Percentiles rank a stretch among this genome's conserved stretches.
Conservation (phyloP, 176 grass and related monocot genomes). For the Ensete glaucum region DNA sequence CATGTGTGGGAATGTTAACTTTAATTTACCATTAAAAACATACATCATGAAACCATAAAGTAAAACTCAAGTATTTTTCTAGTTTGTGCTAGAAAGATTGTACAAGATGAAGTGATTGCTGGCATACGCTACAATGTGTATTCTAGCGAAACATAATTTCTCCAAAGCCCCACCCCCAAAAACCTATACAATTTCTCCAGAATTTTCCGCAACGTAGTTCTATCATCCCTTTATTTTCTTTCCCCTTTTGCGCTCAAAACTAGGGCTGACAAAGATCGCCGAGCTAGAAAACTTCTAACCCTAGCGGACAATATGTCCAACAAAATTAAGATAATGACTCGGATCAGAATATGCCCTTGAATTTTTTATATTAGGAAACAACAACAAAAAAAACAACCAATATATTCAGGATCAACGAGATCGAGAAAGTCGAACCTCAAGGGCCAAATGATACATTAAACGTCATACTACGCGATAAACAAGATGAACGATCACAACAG, state of each 20-base stretch:
- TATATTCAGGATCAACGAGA: background rate
- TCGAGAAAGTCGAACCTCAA: background rate
- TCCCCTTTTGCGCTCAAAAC: too few species aligned
- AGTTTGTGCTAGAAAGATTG: too few species aligned
- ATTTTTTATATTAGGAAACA: background rate
- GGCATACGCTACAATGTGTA: too few species aligned
- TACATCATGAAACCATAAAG: too few species aligned
- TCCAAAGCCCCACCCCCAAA: too few species aligned
- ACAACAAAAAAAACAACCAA: background rate
- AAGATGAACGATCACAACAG: background rate
- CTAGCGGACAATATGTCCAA: background rate
- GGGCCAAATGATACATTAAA: background rate
- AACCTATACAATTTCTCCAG: too few species aligned
- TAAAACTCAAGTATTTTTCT: too few species aligned
- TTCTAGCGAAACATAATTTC: too few species aligned
- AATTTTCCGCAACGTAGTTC: too few species aligned
- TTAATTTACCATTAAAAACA: too few species aligned
- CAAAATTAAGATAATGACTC: background rate
- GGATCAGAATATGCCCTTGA: background rate
- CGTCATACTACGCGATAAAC: background rate
- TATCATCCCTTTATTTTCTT: too few species aligned
- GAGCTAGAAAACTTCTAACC: background rate
- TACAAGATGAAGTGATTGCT: too few species aligned
- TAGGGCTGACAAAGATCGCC: background rate
- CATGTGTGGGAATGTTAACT: background rate